Evolutionary conservation across 169 alveolate species (phyloP).

Genomic region (Plasmodium gaboni): DNA sequence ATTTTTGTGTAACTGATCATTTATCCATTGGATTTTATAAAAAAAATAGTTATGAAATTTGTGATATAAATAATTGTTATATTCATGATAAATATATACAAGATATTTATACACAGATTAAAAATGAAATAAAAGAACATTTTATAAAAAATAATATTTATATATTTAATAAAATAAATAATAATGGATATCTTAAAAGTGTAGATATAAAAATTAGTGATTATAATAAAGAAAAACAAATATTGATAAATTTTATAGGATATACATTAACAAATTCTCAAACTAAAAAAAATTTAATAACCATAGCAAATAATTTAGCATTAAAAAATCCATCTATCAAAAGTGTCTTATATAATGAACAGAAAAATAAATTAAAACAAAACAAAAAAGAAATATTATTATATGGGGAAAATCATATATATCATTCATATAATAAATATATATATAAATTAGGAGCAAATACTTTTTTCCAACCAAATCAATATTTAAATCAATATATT

Average conservation of each 20-base stretch:
- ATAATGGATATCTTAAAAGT: constrained; percentile 72
- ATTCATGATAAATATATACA: constrained; percentile 69
- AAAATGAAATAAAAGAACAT: constrained; percentile 54
- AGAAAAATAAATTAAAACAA: constrained; percentile 72
- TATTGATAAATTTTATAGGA: constrained; percentile 60
- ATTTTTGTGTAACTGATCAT: constrained; percentile 62
- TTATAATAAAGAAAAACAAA: constrained; percentile 41
- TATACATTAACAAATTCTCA: constrained; percentile 16
- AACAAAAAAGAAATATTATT: constrained; percentile 48
- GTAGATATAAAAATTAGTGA: constrained; percentile 54
- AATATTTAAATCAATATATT: constrained; percentile 64
- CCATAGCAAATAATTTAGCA: constrained; percentile 43
- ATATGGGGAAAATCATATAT: constrained; percentile 69
- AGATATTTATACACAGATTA: constrained; percentile 53
- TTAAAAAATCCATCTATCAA: constrained; percentile 46
- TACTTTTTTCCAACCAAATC: constrained; percentile 75
- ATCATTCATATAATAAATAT: constrained; percentile 52
- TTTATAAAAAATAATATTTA: constrained; percentile 75
- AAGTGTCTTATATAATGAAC: constrained; percentile 66
- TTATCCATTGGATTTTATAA: constrained; percentile 58
- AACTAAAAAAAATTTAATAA: constrained; percentile 37
- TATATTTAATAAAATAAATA: constrained; percentile 74
- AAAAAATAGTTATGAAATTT: constrained; percentile 70
- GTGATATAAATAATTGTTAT: constrained; percentile 63
- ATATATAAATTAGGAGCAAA: constrained; percentile 71